Conservation (phyloP, 805 yeast species). For the Candida yuanshanica region DNA sequence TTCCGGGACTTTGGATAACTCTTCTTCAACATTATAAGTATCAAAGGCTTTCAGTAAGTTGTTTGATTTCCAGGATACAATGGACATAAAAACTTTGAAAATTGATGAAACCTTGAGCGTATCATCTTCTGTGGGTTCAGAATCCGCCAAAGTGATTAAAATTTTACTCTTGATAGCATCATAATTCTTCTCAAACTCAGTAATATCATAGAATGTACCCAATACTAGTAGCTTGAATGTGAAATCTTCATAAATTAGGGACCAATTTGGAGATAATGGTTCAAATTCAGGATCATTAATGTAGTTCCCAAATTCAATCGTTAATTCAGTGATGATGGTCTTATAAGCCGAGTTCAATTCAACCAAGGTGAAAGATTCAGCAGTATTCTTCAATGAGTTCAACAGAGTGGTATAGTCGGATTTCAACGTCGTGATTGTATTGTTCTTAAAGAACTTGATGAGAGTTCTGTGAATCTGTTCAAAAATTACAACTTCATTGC, state of each 20-base stretch:
- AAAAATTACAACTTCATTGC: conserved; percentile 11
- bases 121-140: not conserved
- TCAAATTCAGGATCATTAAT: conserved; percentile 10
- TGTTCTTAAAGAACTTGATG: conserved; percentile 17
- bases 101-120: conserved; percentile 1
- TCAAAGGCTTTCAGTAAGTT: conserved; percentile 12
- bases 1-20: conserved; percentile 12
- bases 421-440: conserved; percentile 9
- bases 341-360: conserved; percentile 9
- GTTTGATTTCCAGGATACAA: conserved; percentile 16
- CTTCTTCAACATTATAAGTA: conserved; percentile 15
- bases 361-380: conserved; percentile 4
- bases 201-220: conserved; percentile 12
- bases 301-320: conserved; percentile 11
- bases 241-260: conserved; percentile 16
- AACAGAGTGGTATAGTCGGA: conserved; percentile 10
- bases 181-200: conserved; percentile 7
- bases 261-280: conserved; percentile 5
- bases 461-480: conserved; percentile 7
- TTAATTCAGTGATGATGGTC: conserved; percentile 11
- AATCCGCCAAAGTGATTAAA: conserved; percentile 4
- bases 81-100: conserved; percentile 14
- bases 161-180: conserved; percentile 8
- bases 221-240: conserved; percentile 14
- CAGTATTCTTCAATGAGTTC: conserved; percentile 1